phyloP scores from a whole-genome alignment of 176 grass and related monocot species.

The Zoysia pacifica region DNA sequence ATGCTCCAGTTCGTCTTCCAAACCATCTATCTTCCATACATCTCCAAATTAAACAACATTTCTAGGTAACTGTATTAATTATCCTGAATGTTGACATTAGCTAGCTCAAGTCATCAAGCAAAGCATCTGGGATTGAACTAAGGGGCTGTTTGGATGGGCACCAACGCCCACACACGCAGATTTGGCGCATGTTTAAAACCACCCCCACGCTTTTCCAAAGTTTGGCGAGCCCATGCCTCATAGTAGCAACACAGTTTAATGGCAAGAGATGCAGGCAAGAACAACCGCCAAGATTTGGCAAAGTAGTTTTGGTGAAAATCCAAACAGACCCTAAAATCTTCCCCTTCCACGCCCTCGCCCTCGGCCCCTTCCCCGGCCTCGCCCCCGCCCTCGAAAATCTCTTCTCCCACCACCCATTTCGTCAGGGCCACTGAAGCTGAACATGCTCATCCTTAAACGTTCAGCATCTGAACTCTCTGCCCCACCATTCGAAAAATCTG shows the following conservation, averaged over 20 bases:
- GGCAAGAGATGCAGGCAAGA: no score
- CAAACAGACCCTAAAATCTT: slow-evolving; percentile 39
- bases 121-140: neutral
- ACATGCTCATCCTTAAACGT: slow-evolving; percentile 71
- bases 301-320: no score
- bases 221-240: no score
- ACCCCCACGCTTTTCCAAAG: no score
- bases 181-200: no score
- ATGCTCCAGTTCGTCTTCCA: neutral
- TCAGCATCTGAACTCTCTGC: slow-evolving; percentile 63
- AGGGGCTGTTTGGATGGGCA: no score
- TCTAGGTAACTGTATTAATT: neutral
- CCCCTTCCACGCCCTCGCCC: slow-evolving; percentile 47
- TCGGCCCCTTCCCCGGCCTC: slow-evolving; percentile 51
- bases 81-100: slow-evolving; percentile 14
- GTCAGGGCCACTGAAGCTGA: slow-evolving; percentile 67
- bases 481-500: slow-evolving; percentile 24
- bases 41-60: neutral
- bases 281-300: no score
- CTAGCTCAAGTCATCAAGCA: neutral
- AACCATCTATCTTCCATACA: neutral
- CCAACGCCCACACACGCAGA: no score
- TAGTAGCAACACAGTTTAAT: no score
- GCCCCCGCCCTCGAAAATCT: slow-evolving; percentile 57
- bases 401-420: slow-evolving; percentile 51